phyloP scores from a whole-genome alignment of 2,329 filamentous ascomycete species.

The Apiospora arundinis region DNA sequence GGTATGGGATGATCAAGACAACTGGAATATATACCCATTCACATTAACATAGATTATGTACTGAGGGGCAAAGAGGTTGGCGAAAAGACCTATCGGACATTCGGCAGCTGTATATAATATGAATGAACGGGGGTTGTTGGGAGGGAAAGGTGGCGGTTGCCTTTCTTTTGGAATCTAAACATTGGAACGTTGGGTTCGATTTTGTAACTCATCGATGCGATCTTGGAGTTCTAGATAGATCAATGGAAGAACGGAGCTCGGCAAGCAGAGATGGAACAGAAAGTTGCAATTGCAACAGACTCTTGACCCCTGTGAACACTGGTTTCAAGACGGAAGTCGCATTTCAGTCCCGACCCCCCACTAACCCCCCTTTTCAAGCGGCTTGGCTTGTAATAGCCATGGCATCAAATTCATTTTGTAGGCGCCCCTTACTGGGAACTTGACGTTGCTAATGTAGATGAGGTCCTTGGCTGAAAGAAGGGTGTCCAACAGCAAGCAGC shows the following conservation, averaged over 20 bases:
- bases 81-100: no score
- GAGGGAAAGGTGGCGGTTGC: background rate
- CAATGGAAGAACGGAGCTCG: conserved; percentile 12
- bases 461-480: no score
- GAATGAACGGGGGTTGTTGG: background rate
- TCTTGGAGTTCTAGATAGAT: conserved; percentile 3
- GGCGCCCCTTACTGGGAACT: background rate
- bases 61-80: no score
- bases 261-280: conserved; percentile 4
- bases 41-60: no score
- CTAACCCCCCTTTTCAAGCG: conserved; percentile 2
- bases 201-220: background rate
- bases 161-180: background rate
- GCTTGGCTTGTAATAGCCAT: conserved; percentile 9
- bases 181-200: background rate
- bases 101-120: background rate
- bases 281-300: conserved; percentile 4
- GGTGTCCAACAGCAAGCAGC: background rate
- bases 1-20: no score
- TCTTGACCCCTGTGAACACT: background rate
- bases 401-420: background rate
- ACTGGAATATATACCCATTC: no score
- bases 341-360: conserved; percentile 14
- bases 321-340: conserved; percentile 2
- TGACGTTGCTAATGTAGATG: no score